A percentile compares a stretch with the other conserved stretches of the same genome.
Evolutionary conservation across 2,329 filamentous ascomycete genomes (phyloP).

Genomic region (Tolypocladium tropicale): DNA sequence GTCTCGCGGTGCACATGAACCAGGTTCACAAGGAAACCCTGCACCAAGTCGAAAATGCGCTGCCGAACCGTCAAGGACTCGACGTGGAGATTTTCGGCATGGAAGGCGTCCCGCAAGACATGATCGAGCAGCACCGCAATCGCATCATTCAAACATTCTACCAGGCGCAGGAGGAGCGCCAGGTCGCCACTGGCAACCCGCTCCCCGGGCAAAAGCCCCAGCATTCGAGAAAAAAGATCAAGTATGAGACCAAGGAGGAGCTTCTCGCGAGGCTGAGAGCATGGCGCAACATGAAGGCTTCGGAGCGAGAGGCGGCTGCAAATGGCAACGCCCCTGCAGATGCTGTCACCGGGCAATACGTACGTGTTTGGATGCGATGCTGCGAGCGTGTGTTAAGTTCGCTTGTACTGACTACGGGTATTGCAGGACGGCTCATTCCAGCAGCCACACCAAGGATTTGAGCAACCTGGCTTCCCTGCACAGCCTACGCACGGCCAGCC

Average conservation of each 20-base stretch:
- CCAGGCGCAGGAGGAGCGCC: conserved; percentile 72
- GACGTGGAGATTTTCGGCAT: conserved; percentile 97
- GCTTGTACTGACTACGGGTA: background rate
- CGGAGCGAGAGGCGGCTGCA: conserved; percentile 37
- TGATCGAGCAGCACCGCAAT: conserved; percentile 74
- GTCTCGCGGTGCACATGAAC: conserved; percentile 92
- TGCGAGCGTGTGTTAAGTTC: no score
- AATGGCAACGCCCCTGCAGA: conserved; percentile 20
- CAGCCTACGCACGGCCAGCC: conserved; percentile 11
- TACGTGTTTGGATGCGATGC: conserved; percentile 29
- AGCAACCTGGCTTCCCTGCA: conserved; percentile 12
- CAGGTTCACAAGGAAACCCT: conserved; percentile 96
- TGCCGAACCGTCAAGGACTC: conserved; percentile 73
- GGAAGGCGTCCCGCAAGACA: conserved; percentile 87
- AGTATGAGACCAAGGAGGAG: conserved; percentile 66
- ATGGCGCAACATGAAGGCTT: conserved; percentile 58
- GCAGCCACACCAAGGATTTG: conserved; percentile 10
- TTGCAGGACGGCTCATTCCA: conserved; percentile 14
- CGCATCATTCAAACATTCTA: conserved; percentile 80
- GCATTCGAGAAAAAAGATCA: conserved; percentile 58
- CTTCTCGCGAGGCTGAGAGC: conserved; percentile 72
- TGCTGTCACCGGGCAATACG: conserved; percentile 44
- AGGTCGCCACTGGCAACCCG: conserved; percentile 75
- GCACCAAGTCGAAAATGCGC: conserved; percentile 79
- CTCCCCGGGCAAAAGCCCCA: conserved; percentile 55